These are phyloP conservation scores for Globisporangium cederbergense DNA, from an alignment of 352 stramenopile genomes.

Conservation along the genomic window DNA sequence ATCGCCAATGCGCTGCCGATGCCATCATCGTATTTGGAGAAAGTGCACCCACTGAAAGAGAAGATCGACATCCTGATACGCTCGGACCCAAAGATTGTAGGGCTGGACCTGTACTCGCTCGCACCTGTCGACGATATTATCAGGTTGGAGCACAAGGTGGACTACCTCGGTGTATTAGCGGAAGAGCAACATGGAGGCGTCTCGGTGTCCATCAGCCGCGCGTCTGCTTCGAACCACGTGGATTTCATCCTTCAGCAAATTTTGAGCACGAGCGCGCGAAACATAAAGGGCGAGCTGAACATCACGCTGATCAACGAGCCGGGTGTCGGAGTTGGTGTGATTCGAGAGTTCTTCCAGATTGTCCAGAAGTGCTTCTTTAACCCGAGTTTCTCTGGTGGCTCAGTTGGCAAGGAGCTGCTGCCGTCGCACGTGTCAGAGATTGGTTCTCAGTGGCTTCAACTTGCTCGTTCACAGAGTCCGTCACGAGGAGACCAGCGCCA, in stretches of 20 bases:
- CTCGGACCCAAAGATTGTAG: conserved; percentile 69
- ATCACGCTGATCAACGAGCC: conserved; percentile 69
- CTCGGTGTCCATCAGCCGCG: conserved; percentile 54
- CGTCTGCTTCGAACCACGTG: conserved; percentile 55
- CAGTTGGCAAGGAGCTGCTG: conserved; percentile 4
- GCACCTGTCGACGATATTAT: conserved; percentile 40
- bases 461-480: conserved; percentile 36
- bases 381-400: conserved; percentile 12
- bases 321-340: conserved; percentile 56
- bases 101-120: conserved; percentile 62
- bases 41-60: conserved; percentile 36
- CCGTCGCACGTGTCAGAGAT: conserved; percentile 50
- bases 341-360: conserved; percentile 75
- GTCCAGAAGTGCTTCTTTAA: conserved; percentile 62
- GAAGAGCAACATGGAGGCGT: conserved; percentile 54
- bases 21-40: conserved; percentile 29
- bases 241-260: conserved; percentile 75
- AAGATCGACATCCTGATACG: conserved; percentile 59
- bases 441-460: conserved; percentile 54
- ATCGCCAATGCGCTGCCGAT: conserved; percentile 43
- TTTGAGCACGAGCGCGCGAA: conserved; percentile 36
- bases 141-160: conserved; percentile 72
- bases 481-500: conserved; percentile 13
- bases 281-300: conserved; percentile 61
- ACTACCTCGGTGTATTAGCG: conserved; percentile 59